These are phyloP conservation scores for Craspedostauros australis DNA, from an alignment of 108 stramenopile species.

Conservation along the genomic window DNA sequence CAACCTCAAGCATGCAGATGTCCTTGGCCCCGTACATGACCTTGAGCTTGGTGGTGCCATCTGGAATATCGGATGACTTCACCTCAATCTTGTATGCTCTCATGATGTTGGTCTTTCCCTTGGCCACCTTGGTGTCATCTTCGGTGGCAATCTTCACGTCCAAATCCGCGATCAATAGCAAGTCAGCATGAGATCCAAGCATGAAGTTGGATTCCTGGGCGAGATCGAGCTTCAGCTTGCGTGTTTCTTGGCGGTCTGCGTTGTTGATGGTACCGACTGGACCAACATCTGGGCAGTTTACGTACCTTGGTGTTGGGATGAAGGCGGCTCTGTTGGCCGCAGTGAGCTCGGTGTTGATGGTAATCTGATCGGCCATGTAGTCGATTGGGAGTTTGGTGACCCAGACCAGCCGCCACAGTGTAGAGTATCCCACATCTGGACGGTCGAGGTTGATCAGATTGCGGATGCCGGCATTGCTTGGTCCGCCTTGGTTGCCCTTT, in stretches of 20 bases:
- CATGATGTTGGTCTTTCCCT: slow-evolving; percentile 10
- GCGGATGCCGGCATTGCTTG: slow-evolving; percentile 9
- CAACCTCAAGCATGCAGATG: slow-evolving; percentile 14
- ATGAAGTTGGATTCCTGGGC: too few relatives aligned
- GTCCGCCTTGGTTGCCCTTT: slow-evolving; percentile 10
- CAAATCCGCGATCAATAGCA: slow-evolving; percentile 5
- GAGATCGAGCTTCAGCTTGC: too few relatives aligned
- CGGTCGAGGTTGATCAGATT: slow-evolving; percentile 23
- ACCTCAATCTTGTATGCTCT: slow-evolving; percentile 15
- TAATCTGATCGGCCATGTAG: slow-evolving; percentile 17
- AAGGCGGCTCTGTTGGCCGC: slow-evolving; percentile 13
- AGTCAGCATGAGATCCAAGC: slow-evolving; percentile 6
- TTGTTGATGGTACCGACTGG: too few relatives aligned
- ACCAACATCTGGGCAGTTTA: slow-evolving; percentile 25
- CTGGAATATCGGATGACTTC: slow-evolving; percentile 7
- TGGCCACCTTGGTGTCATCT: slow-evolving; percentile 5
- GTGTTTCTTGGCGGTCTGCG: too few relatives aligned
- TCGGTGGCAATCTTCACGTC: slow-evolving; percentile 2
- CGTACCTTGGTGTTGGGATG: slow-evolving; percentile 6
- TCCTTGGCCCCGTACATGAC: slow-evolving; percentile 2
- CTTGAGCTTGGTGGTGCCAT: background rate
- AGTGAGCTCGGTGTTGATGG: background rate
- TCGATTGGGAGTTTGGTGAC: slow-evolving; percentile 17
- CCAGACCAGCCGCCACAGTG: slow-evolving; percentile 22
- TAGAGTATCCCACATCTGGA: slow-evolving; percentile 14